A percentile compares a stretch with the other conserved stretches of the same genome.
Evolutionary conservation across 2,329 filamentous ascomycete genomes (phyloP).

Genomic region (Keithomyces neogunnii): DNA sequence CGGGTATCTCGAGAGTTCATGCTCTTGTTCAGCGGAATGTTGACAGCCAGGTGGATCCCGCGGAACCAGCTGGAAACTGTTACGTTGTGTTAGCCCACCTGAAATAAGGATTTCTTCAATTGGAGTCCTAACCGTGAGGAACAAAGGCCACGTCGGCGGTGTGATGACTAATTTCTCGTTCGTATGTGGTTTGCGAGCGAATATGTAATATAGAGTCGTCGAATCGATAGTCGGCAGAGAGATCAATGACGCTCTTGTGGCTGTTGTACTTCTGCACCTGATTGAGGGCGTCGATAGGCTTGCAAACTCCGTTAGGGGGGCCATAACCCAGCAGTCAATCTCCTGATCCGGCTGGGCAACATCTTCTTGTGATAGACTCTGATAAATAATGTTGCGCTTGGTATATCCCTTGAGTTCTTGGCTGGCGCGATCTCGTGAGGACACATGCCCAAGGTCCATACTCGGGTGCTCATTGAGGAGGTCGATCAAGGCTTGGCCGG

Average conservation of each 20-base stretch:
- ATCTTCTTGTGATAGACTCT: conserved; percentile 82
- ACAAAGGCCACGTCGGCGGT: conserved; percentile 75
- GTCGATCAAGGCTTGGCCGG: conserved; percentile 58
- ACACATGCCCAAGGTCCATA: conserved; percentile 86
- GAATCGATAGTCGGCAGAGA: conserved; percentile 93
- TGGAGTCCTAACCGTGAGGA: too few relatives aligned
- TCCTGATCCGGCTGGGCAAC: conserved; percentile 75
- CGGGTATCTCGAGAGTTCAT: conserved; percentile 91
- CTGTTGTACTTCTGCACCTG: conserved; percentile 47
- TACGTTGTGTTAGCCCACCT: too few relatives aligned
- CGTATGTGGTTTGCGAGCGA: conserved; percentile 77
- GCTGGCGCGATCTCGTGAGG: conserved; percentile 83
- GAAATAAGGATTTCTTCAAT: too few relatives aligned
- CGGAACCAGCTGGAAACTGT: conserved; percentile 96
- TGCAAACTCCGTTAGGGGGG: conserved; percentile 93
- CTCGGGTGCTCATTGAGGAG: conserved; percentile 81
- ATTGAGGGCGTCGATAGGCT: conserved; percentile 83
- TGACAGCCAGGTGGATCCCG: conserved; percentile 87
- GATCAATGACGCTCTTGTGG: conserved; percentile 75
- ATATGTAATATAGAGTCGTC: conserved; percentile 55
- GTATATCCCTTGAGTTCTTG: conserved; percentile 82
- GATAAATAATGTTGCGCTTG: conserved; percentile 87
- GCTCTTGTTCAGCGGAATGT: conserved; percentile 73
- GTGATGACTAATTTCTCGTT: conserved; percentile 78
- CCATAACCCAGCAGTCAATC: conserved; percentile 97